Conservation (phyloP, 1,139 yeast species). For the Protomyces inundatus region DNA sequence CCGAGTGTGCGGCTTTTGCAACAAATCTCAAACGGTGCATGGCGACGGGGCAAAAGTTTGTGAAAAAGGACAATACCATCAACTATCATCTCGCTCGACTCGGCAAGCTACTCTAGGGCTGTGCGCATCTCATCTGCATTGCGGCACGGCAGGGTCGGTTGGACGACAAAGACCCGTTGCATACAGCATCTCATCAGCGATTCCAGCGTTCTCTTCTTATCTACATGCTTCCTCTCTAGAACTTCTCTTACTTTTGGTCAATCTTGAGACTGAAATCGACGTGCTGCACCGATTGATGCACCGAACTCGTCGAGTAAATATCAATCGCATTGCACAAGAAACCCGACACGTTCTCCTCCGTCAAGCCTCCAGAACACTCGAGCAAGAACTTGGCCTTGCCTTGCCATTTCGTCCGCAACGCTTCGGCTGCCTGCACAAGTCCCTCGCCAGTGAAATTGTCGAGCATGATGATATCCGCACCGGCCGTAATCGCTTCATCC, state of each 20-base stretch:
- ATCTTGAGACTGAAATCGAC: constrained; percentile 83
- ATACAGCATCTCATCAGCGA: not conserved
- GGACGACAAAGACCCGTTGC: too few relatives aligned
- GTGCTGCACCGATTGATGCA: constrained; percentile 81
- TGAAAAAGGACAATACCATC: constrained; percentile 27
- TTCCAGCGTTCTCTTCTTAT: not conserved
- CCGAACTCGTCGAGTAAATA: constrained; percentile 84
- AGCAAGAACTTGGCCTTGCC: constrained; percentile 56
- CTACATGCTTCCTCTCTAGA: too few relatives aligned
- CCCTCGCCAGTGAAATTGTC: constrained; percentile 76
- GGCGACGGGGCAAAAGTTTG: constrained; percentile 22
- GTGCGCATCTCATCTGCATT: too few relatives aligned
- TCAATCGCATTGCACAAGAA: constrained; percentile 78
- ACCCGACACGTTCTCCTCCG: constrained; percentile 57
- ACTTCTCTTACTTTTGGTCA: constrained; percentile 36
- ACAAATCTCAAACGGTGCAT: constrained; percentile 25
- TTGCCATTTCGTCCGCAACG: constrained; percentile 55
- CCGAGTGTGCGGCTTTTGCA: constrained; percentile 27
- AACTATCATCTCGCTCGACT: constrained; percentile 29
- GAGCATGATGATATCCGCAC: constrained; percentile 93
- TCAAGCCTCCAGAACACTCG: constrained; percentile 91
- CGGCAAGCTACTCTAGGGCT: constrained; percentile 23
- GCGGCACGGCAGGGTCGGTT: too few relatives aligned
- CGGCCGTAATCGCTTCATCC: constrained; percentile 84
- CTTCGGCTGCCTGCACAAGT: constrained; percentile 59